Base-by-base conservation (phyloP, 129 eudicot species). In the Flaveria trinervia region DNA sequence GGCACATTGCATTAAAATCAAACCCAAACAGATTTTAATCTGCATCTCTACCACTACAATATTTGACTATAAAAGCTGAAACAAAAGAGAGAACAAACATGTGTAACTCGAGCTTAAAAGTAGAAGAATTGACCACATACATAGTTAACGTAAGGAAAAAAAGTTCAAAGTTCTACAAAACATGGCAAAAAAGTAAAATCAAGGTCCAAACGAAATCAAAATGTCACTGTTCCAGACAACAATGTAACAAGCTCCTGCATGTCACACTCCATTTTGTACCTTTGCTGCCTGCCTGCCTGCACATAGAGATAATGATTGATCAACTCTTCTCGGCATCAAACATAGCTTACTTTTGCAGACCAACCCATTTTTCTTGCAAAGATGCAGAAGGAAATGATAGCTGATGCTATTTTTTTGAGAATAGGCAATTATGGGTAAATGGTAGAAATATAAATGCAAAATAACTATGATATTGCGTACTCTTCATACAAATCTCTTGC, bases 271-370 rank as follows among this genome's bases (percentile, higher is more conserved):
- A 60, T 61, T 61, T 16, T 26, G 41, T 61, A 23, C 65, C 48
- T n/a, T 36, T 65, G 70, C 20, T 45, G 39, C 73, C 20, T 45
- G 39, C 73, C 20, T 45, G 39, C 73, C 73, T 69, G 73, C 54
- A 45, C 51, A 20, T 0, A 22, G 54, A 68, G 33, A 68, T 55
- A 68, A 43, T 45, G 55, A 5, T 2, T 11, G 72, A 13, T 43
- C 36, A 68, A 4, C 8, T 68, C 20, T 39, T 33, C 7, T n/a
- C 11, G 7, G 7, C 7, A n/a, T 54, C 61, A n/a, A 54, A n/a
- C 60, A 16, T 16, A 7, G 61, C 17, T 54, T 54, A 54, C 25
- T n/a, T n/a, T 9, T 45, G 49, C 49, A 45, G 49, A 45, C 12
- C 14, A 45, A 45, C 49, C 13, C 7, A 45, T 45, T 45, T 45